phyloP scores from a whole-genome alignment of 139 green algal species.

The Gonium pectorale region DNA sequence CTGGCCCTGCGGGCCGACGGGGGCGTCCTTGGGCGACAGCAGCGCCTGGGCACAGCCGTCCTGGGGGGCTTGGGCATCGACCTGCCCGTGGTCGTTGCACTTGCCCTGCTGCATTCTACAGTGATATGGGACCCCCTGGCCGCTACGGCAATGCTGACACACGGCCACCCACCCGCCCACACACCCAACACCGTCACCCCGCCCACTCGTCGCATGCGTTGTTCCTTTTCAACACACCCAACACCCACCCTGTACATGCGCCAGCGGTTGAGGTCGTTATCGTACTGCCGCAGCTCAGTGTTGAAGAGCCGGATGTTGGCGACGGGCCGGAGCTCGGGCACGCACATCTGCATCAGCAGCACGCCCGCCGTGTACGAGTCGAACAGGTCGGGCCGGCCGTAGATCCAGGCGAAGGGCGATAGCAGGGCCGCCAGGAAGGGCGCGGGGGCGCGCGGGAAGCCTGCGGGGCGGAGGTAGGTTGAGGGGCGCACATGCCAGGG shows the following conservation, averaged over 20 bases:
- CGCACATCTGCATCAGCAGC: slow-evolving; percentile 78
- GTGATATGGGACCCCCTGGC: too few species aligned
- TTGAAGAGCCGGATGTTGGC: slow-evolving; percentile 68
- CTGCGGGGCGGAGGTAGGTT: slow-evolving; percentile 48
- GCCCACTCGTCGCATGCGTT: too few species aligned
- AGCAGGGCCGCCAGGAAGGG: slow-evolving; percentile 79
- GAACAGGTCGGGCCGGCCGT: slow-evolving; percentile 90
- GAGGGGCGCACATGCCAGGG: too few species aligned
- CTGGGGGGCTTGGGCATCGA: too few species aligned
- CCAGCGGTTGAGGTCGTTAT: slow-evolving; percentile 62
- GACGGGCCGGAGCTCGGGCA: slow-evolving; percentile 81
- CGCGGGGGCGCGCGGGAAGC: slow-evolving; percentile 76
- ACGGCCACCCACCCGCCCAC: too few species aligned
- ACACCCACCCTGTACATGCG: slow-evolving; percentile 43
- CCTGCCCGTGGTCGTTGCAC: too few species aligned
- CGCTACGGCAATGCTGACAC: too few species aligned
- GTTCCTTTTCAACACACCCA: too few species aligned
- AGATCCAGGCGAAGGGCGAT: slow-evolving; percentile 84
- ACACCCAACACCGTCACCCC: too few species aligned
- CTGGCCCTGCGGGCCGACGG: slow-evolving; percentile 2
- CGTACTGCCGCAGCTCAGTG: slow-evolving; percentile 70
- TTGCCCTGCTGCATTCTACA: too few species aligned
- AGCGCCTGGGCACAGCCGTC: too few species aligned
- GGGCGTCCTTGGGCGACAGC: too few species aligned
- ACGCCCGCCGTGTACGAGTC: slow-evolving; percentile 86